Evolutionary conservation across 2,329 filamentous ascomycete genomes (phyloP).

Genomic region (Cladosporium halotolerans): DNA sequence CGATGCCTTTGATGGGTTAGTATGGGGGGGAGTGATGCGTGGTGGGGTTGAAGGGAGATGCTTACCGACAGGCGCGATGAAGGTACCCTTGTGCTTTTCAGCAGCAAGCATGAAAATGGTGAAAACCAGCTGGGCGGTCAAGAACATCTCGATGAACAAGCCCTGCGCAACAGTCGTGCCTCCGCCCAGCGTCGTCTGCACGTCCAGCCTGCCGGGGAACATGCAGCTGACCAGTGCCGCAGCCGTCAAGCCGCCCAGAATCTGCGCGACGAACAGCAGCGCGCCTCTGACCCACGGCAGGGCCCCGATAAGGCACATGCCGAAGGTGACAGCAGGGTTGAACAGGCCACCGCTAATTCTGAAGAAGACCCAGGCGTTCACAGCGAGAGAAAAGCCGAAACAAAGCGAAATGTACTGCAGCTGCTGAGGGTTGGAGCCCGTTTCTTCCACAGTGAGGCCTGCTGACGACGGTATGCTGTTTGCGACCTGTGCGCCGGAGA

Average conservation of each 20-base stretch:
- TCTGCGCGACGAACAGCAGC: conserved; percentile 32
- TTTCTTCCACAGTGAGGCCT: conserved; percentile 24
- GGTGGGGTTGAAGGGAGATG: background rate
- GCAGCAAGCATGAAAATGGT: conserved; percentile 38
- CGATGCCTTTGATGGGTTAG: conserved; percentile 26
- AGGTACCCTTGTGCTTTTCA: conserved; percentile 39
- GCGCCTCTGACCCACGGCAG: conserved; percentile 30
- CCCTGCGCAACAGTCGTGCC: conserved; percentile 34
- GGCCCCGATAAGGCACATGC: conserved; percentile 31
- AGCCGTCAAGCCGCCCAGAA: conserved; percentile 34
- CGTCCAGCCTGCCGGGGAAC: conserved; percentile 33
- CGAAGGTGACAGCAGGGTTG: conserved; percentile 31
- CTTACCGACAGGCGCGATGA: conserved; percentile 33
- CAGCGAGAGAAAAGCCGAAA: conserved; percentile 37
- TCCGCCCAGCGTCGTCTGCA: conserved; percentile 29
- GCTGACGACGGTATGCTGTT: conserved; percentile 31
- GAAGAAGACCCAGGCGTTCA: conserved; percentile 36
- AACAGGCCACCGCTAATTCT: conserved; percentile 29
- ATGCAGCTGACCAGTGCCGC: conserved; percentile 30
- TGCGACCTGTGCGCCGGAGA: conserved; percentile 40
- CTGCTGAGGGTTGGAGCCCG: conserved; percentile 31
- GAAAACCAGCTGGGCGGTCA: conserved; percentile 37
- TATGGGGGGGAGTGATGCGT: conserved; percentile 36
- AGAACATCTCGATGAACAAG: conserved; percentile 37
- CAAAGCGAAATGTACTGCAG: conserved; percentile 34